Conservation (phyloP, 331 rosid genomes). For the Malus hybrid region DNA sequence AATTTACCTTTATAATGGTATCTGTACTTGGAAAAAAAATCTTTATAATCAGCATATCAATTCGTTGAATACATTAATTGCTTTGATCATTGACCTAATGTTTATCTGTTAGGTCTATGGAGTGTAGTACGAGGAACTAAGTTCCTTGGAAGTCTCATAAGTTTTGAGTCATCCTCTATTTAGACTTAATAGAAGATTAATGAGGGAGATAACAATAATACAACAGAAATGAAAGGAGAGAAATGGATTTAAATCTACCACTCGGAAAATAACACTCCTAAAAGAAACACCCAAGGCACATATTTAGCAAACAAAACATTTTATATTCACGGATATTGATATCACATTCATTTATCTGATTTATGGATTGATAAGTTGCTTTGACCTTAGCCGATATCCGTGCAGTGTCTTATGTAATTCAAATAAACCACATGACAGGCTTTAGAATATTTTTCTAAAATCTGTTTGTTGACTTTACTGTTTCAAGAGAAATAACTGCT, state of each 20-base stretch:
- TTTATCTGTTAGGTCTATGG: not conserved
- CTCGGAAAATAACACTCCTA: not conserved
- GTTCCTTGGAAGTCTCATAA: not conserved
- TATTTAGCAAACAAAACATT: not conserved
- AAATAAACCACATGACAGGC: not conserved
- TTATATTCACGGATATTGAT: not conserved
- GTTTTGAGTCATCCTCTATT: not conserved
- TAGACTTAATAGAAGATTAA: not conserved
- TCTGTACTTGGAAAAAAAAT: not conserved
- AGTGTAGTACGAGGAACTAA: not conserved
- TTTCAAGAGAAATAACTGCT: too few species aligned
- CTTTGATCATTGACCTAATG: not conserved
- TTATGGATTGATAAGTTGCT: not conserved
- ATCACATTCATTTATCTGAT: not conserved
- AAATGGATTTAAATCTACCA: not conserved
- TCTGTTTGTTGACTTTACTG: too few species aligned
- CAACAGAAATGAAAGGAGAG: not conserved
- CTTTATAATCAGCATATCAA: not conserved
- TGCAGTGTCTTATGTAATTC: not conserved
- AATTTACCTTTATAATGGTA: not conserved
- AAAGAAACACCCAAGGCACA: not conserved
- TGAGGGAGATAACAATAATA: not conserved
- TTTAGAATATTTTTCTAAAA: too few species aligned
- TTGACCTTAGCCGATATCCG: not conserved
- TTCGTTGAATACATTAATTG: not conserved